Evolutionary conservation across 108 stramenopile genomes (phyloP).

Genomic region (Schizochytrium sp.): DNA sequence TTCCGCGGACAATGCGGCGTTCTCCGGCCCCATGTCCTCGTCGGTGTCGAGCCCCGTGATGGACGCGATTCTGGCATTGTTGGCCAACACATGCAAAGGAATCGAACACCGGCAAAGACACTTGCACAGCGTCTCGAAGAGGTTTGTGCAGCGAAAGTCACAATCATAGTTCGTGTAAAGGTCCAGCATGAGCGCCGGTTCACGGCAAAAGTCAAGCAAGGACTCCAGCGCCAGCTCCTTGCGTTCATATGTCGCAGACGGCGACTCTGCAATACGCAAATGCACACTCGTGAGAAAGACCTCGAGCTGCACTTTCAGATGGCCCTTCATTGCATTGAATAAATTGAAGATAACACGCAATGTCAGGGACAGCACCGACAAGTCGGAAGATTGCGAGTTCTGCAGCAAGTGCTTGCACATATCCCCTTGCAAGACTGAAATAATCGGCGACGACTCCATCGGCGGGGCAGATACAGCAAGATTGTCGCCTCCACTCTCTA

Average conservation of each 20-base stretch:
- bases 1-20: conserved; percentile 2
- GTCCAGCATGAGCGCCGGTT: conserved; percentile 82
- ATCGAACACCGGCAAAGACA: conserved; percentile 58
- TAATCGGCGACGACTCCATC: background rate
- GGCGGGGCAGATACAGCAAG: conserved; percentile 11
- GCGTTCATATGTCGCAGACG: conserved; percentile 58
- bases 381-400: conserved; percentile 66
- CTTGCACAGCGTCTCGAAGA: conserved; percentile 70
- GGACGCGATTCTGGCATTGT: background rate
- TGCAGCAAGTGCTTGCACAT: conserved; percentile 79
- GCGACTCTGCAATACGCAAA: conserved; percentile 54
- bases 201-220: conserved; percentile 81
- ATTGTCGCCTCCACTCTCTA: conserved; percentile 59
- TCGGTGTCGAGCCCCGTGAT: background rate
- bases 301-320: conserved; percentile 89
- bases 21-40: background rate
- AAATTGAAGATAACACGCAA: conserved; percentile 90
- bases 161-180: conserved; percentile 95
- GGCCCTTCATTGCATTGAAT: conserved; percentile 83
- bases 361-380: conserved; percentile 68
- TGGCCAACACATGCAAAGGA: conserved; percentile 19
- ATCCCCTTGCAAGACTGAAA: conserved; percentile 69
- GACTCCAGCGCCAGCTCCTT: conserved; percentile 84
- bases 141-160: conserved; percentile 84
- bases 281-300: conserved; percentile 87